Conservation (phyloP, 1,284 basidiomycete species). For the Melampsora larici-populina region DNA sequence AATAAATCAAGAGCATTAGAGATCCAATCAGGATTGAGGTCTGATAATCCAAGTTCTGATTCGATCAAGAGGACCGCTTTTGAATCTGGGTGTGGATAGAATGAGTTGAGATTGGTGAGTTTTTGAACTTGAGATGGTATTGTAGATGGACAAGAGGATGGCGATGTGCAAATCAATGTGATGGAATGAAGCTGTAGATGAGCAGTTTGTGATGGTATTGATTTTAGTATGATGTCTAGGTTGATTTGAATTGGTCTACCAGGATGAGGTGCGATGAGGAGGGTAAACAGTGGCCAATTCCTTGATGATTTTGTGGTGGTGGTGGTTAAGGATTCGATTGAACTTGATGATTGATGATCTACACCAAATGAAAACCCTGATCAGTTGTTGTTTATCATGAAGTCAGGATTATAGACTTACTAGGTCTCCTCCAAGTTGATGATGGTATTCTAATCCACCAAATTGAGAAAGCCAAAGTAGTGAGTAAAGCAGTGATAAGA, state of each 20-base stretch:
- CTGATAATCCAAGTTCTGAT: background rate
- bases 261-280: background rate
- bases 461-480: background rate
- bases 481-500: background rate
- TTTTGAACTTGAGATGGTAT: background rate
- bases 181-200: background rate
- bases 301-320: no score
- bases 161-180: background rate
- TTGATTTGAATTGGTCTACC: background rate
- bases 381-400: background rate
- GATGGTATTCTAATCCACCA: background rate
- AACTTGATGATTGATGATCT: no score
- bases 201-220: background rate
- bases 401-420: background rate
- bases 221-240: background rate
- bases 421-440: background rate
- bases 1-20: background rate
- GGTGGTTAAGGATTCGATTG: no score
- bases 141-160: background rate
- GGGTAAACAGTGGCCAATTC: background rate
- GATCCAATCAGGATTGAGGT: background rate
- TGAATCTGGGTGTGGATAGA: background rate
- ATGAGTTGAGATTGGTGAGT: background rate
- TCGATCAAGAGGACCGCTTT: background rate
- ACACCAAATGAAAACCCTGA: background rate